Evolutionary conservation across 2,329 filamentous ascomycete genomes (phyloP).

Genomic region (Calonectria leucothoes): DNA sequence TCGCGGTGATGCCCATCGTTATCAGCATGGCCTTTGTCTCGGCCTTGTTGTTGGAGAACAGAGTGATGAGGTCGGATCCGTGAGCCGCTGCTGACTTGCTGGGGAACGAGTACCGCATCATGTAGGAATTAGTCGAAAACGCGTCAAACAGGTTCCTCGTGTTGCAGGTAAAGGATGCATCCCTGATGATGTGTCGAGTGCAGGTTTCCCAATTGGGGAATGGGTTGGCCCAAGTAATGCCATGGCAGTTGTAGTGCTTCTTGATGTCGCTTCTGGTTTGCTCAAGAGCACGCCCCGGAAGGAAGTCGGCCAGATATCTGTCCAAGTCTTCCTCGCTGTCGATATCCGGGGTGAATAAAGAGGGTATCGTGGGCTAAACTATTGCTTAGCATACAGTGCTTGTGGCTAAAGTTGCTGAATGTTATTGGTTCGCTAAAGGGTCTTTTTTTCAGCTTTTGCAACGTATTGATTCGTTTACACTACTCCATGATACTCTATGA

Average conservation of each 20-base stretch:
- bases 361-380: no score
- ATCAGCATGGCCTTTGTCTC: not conserved
- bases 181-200: not conserved
- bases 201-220: not conserved
- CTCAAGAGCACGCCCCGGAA: not conserved
- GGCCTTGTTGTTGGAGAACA: not conserved
- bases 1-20: not conserved
- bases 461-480: no score
- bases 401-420: no score
- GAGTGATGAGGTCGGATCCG: constrained; percentile 4
- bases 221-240: not conserved
- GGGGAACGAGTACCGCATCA: constrained; percentile 24
- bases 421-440: no score
- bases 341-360: not conserved
- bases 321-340: not conserved
- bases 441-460: no score
- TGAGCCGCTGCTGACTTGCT: not conserved
- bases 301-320: not conserved
- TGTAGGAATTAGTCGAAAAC: not conserved
- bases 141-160: constrained; percentile 16
- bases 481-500: no score
- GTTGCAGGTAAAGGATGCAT: constrained; percentile 28
- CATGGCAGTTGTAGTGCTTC: constrained; percentile 5
- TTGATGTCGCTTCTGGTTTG: not conserved
- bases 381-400: no score